Base-by-base conservation (phyloP, 352 stramenopile species). In the Pelagophyceae sp. region DNA sequence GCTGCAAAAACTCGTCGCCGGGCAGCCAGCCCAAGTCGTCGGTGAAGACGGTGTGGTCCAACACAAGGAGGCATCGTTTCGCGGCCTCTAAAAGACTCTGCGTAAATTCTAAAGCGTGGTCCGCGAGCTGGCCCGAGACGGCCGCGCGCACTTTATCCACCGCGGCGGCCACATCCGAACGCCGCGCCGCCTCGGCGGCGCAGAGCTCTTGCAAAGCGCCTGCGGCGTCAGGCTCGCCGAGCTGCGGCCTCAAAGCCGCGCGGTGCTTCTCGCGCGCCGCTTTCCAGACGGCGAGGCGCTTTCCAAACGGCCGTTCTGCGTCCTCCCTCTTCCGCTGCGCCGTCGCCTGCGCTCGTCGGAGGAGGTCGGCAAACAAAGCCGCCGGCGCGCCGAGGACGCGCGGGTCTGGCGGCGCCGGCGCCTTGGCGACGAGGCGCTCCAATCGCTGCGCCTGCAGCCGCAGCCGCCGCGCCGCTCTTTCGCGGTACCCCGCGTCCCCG, bases 221-320 rank as follows among this genome's bases (percentile, higher is more conserved):
- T 0, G 60, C 76, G 40, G 89, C 87, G 82, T 95, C 93, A 19
- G 85, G 85, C 20, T 86, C 92, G 75, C 88, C 90, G 35, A 94
- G 80, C 35, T 91, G 83, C 0, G 90, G 90, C 29, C 88, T 83
- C 25, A 95, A 76, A 45, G 88, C 82, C 35, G 85, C 33, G 0
- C 79, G 85, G 76, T 94, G 83, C 6, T 80, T 76, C 6, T 82
- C 80, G 70, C 90, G 91, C 31, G 83, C 75, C 0, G 84, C 70
- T 58, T 87, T 84, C 82, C 84, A 90, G 38, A 72, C 74, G 0
- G 81, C 35, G 29, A 85, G 86, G 38, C 87, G 60, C 31, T 69
- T 37, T 20, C 85, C 80, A 0, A 95, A 78, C 60, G 33, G 17
- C 74, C 70, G 76, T 78, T 78, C 77, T 0, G 78, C 74, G 77